Base-by-base conservation (phyloP, 192 early-diverging fungal genomes). In the Coemansia sp. region DNA sequence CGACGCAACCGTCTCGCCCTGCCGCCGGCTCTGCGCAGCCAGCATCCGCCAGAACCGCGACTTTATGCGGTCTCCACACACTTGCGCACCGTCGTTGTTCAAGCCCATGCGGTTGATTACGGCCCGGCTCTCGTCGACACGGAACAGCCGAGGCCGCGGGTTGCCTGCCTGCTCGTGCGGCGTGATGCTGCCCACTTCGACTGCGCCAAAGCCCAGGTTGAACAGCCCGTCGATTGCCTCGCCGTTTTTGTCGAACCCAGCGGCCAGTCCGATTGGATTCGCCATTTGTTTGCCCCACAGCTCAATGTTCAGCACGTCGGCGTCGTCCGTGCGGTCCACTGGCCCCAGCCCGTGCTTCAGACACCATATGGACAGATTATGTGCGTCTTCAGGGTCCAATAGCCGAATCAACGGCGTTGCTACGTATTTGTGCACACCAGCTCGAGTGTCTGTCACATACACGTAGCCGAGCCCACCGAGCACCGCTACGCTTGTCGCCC, bases 81-180 rank as follows among this genome's bases (percentile, higher is more conserved):
- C 73, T 12, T 69, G 80, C 62, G 88, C 86, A 14, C 94, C 94
- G 32, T 88, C 89, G 57, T 89, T 91, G 78, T 93, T 93, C 82
- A 95, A 87, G 7, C 94, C 93, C 72, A 94, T 94, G 37, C 94
- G 88, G 82, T 95, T 95, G 63, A 95, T 92, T 35, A 91, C 86
- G 19, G 93, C 89, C 14, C 73, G 73, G 63, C 90, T 90, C 25
- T 85, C 76, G 4, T 83, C 76, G 5, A 94, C 76, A 8, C 92
- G 86, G 84, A 96, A 96, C 76, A 96, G 83, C 52, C 93, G 86
- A 65, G 93, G 90, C 67, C 83, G 65, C 17, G 93, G 86, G 83
- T 96, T 96, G 22, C 94, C 94, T 5, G 84, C 84, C 83, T 96
- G 94, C 9, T 93, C 86, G 58, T 75, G 61, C 4, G 94, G 94